Percentiles rank a stretch among this genome's conserved stretches.
Conservation (phyloP, 2,329 filamentous ascomycete species). For the Trichothecium sympodiale region DNA sequence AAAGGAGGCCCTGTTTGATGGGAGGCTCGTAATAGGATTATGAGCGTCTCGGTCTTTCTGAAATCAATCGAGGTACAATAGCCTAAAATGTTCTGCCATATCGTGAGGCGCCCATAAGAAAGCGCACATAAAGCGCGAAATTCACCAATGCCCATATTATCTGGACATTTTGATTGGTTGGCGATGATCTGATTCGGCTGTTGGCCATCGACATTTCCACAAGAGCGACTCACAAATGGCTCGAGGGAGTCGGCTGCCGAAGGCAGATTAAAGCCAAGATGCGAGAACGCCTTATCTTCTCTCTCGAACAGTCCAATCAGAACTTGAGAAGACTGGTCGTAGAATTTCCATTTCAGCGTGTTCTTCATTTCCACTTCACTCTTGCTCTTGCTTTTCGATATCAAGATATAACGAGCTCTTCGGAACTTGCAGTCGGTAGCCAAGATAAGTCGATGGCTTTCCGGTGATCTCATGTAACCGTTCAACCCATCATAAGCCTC, state of each 20-base stretch:
- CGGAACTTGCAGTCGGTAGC: too few relatives aligned
- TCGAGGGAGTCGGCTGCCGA: constrained; percentile 21
- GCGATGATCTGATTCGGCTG: constrained; percentile 41
- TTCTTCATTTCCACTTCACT: constrained; percentile 20
- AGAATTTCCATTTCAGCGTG: constrained; percentile 27
- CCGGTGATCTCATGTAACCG: too few relatives aligned
- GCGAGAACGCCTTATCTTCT: constrained; percentile 12
- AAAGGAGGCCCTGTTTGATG: constrained; percentile 31
- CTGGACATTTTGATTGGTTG: constrained; percentile 32
- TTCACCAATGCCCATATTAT: constrained; percentile 36
- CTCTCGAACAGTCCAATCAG: constrained; percentile 9
- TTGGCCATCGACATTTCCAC: constrained; percentile 12
- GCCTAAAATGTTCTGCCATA: constrained; percentile 44
- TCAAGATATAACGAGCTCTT: too few relatives aligned
- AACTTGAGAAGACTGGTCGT: constrained; percentile 14
- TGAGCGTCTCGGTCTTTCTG: constrained; percentile 32
- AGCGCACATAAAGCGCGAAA: constrained; percentile 40
- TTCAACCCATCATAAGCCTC: too few relatives aligned
- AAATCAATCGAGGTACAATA: constrained; percentile 41
- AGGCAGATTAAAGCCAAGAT: constrained; percentile 30
- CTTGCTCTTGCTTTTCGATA: too few relatives aligned
- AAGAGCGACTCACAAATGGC: constrained; percentile 23
- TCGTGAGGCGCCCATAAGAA: constrained; percentile 32
- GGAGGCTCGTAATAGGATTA: constrained; percentile 36
- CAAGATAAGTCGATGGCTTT: too few relatives aligned